phyloP scores from a whole-genome alignment of 2,329 filamentous ascomycete genomes.

The Aspergillus felis region DNA sequence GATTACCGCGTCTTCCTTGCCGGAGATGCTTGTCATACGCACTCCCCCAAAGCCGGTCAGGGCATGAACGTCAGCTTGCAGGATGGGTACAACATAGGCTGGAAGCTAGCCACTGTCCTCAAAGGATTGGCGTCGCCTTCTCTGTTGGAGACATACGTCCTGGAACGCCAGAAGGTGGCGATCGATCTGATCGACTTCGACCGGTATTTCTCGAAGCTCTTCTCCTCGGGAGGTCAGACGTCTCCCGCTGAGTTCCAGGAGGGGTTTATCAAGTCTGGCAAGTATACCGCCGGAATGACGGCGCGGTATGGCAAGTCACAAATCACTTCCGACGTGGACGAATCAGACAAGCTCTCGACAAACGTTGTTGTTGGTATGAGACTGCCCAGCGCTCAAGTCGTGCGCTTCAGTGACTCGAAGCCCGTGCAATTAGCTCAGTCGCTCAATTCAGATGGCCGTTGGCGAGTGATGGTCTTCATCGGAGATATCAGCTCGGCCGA shows the following conservation, averaged over 20 bases:
- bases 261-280: slow-evolving; percentile 55
- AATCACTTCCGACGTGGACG: slow-evolving; percentile 39
- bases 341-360: slow-evolving; percentile 33
- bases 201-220: slow-evolving; percentile 51
- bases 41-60: slow-evolving; percentile 68
- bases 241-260: slow-evolving; percentile 51
- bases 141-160: slow-evolving; percentile 52
- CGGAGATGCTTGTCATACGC: slow-evolving; percentile 65
- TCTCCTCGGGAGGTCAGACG: slow-evolving; percentile 44
- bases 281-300: slow-evolving; percentile 59
- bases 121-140: slow-evolving; percentile 40
- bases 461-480: slow-evolving; percentile 49
- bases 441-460: slow-evolving; percentile 50
- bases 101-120: slow-evolving; percentile 54
- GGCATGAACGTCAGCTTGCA: slow-evolving; percentile 54
- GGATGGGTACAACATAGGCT: slow-evolving; percentile 59
- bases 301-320: slow-evolving; percentile 51
- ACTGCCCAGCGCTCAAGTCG: slow-evolving; percentile 54
- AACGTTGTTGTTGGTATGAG: slow-evolving; percentile 46
- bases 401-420: slow-evolving; percentile 58
- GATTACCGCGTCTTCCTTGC: slow-evolving; percentile 64
- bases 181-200: slow-evolving; percentile 61
- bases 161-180: slow-evolving; percentile 52
- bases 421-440: slow-evolving; percentile 50
- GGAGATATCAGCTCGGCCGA: slow-evolving; percentile 38